Base-by-base conservation (phyloP, 768 basidiomycete genomes). In the Paxillus ammoniavirescens region DNA sequence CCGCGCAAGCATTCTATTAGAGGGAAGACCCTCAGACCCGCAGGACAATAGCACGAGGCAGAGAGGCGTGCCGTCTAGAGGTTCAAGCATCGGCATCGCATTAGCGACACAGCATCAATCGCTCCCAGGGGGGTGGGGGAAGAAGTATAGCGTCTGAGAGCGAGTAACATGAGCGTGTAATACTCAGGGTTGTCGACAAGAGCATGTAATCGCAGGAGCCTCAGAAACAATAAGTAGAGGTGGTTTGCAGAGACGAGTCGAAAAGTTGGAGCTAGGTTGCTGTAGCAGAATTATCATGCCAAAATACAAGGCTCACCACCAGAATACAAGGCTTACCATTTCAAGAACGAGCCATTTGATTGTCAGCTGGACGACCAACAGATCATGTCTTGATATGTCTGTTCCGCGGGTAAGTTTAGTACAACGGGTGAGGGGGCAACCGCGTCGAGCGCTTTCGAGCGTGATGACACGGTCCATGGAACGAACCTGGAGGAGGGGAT, bases 271-370 rank as follows among this genome's bases (percentile, higher is more conserved):
- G 36, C 42, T 23, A 13, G 5, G 31, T 15, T 52, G 63, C 53
- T 51, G 59, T 57, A 49, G 21, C 53, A 33, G 42, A 26, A 26
- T 26, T 26, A 6, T 26, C 6, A 26, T 26, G 26, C 26, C 26
- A 26, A 6, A 46, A 51, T 38, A 69, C 52, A 60, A 65, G 54
- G 15, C 54, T 58, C 54, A 56, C 66, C 54, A 56, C 21, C 3
- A 26, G 26, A 46, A 51, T 38, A 69, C 52, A 60, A 65, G 54
- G 15, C 54, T 58, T 56, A 56, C 66, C 55, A 56, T 65, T 64
- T 64, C 30, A 5, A 57, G 66, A 57, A 44, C 45, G 0, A 14
- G 9, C 52, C 43, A 18, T 42, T 56, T 60, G 5, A 5, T 26
- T 26, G 5, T 26, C 23, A 31, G 30, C 47, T 36, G 33, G 45